phyloP scores from a whole-genome alignment of 495 filamentous ascomycete genomes.

The Pseudoneurospora amorphoporcata region DNA sequence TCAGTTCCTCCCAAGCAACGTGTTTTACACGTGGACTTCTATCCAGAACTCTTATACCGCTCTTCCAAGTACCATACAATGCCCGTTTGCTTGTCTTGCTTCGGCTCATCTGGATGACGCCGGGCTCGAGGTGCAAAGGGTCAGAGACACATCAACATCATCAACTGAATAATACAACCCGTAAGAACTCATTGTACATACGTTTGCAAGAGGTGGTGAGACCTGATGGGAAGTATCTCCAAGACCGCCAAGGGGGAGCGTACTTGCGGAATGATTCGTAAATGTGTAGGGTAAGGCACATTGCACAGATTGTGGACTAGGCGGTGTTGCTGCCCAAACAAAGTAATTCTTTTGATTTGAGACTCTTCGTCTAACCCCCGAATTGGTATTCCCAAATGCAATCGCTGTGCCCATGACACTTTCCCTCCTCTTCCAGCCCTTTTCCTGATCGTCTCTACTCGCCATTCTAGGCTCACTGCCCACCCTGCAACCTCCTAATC shows the following conservation, averaged over 20 bases:
- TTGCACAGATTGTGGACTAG: no score
- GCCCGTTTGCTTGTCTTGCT: neutral
- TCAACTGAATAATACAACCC: neutral
- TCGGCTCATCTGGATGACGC: neutral
- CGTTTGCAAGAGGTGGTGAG: no score
- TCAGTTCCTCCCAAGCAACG: neutral
- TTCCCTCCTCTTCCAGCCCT: neutral
- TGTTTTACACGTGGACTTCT: neutral
- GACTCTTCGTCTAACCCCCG: neutral
- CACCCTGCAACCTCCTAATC: conserved; percentile 51
- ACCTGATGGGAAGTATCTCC: no score
- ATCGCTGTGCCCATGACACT: neutral
- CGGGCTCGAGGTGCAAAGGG: neutral
- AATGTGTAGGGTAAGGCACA: no score
- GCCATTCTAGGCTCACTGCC: conserved; percentile 2
- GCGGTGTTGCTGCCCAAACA: no score
- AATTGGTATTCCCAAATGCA: neutral
- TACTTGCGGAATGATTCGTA: no score
- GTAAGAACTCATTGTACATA: neutral
- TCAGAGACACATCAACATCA: neutral
- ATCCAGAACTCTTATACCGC: neutral
- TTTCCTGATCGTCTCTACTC: neutral
- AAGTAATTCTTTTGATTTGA: neutral
- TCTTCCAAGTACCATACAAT: neutral
- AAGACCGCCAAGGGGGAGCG: no score